A percentile compares a stretch with the other conserved stretches of the same genome.
These are phyloP conservation scores for Apiotrichum veenhuisii DNA, from an alignment of 1,284 basidiomycete genomes.

Conservation along the genomic window DNA sequence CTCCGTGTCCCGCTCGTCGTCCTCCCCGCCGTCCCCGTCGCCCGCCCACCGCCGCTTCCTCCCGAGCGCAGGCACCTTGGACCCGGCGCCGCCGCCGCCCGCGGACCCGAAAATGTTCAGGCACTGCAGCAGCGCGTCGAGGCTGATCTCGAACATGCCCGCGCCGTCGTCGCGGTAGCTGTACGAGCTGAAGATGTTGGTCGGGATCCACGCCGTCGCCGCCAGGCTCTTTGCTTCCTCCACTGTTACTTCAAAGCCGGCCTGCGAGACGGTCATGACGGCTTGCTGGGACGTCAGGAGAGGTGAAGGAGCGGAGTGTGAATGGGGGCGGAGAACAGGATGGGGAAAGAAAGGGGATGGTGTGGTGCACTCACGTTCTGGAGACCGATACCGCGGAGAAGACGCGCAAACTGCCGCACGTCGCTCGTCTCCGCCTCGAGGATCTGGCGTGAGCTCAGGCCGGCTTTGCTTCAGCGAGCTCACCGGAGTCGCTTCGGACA, in stretches of 20 bases:
- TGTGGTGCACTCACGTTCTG: slow-evolving; percentile 57
- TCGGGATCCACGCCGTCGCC: slow-evolving; percentile 79
- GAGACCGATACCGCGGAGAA: slow-evolving; percentile 74
- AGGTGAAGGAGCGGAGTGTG: too few relatives aligned
- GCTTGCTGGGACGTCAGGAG: slow-evolving; percentile 59
- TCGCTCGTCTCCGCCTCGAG: slow-evolving; percentile 71
- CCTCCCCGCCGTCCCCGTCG: slow-evolving; percentile 51
- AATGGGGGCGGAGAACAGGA: too few relatives aligned
- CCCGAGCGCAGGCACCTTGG: slow-evolving; percentile 5
- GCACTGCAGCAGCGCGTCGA: slow-evolving; percentile 78
- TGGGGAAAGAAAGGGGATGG: too few relatives aligned
- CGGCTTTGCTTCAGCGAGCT: background rate
- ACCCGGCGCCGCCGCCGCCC: slow-evolving; percentile 16
- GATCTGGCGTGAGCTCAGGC: slow-evolving; percentile 58
- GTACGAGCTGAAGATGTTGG: slow-evolving; percentile 74
- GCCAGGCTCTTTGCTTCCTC: slow-evolving; percentile 76
- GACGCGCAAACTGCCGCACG: slow-evolving; percentile 66
- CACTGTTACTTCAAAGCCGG: slow-evolving; percentile 76
- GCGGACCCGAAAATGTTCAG: slow-evolving; percentile 89
- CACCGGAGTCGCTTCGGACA: background rate
- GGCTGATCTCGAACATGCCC: slow-evolving; percentile 69
- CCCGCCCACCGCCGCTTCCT: slow-evolving; percentile 47
- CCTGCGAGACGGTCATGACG: slow-evolving; percentile 64
- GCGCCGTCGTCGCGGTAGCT: slow-evolving; percentile 50
- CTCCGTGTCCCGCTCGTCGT: slow-evolving; percentile 36